Evolutionary conservation across 768 basidiomycete genomes (phyloP).

Genomic region (Naganishia kalamii): DNA sequence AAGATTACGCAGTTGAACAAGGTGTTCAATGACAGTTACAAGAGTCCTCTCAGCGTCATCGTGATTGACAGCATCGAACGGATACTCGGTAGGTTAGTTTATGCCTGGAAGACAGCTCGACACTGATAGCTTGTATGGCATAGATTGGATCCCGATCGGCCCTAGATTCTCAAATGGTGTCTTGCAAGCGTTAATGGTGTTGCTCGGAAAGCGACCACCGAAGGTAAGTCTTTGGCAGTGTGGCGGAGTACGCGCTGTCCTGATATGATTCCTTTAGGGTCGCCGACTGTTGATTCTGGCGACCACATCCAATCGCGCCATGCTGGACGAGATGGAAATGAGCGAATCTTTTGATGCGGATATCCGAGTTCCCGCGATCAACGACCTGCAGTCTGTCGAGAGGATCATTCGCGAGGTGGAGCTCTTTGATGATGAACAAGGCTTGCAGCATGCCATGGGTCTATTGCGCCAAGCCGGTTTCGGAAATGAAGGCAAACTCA

Average conservation of each 20-base stretch:
- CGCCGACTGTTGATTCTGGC: conserved; percentile 86
- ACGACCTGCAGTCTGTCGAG: conserved; percentile 64
- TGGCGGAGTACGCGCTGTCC: not conserved
- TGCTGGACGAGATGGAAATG: conserved; percentile 81
- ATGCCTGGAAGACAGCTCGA: not conserved
- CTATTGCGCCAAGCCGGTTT: conserved; percentile 73
- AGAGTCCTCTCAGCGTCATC: conserved; percentile 91
- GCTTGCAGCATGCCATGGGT: conserved; percentile 55
- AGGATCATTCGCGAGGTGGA: conserved; percentile 70
- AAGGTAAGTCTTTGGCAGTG: conserved; percentile 55
- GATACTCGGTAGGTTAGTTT: conserved; percentile 62
- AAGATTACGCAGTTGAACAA: conserved; percentile 88
- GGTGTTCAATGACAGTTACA: conserved; percentile 90
- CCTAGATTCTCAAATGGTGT: conserved; percentile 94
- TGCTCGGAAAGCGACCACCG: conserved; percentile 81
- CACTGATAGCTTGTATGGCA: not conserved
- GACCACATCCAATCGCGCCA: conserved; percentile 79
- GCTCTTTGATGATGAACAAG: conserved; percentile 58
- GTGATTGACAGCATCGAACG: conserved; percentile 93
- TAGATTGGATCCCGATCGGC: conserved; percentile 95
- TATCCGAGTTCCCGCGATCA: conserved; percentile 74
- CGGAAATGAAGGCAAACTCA: conserved; percentile 54
- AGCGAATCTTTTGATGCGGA: conserved; percentile 84
- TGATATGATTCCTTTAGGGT: conserved; percentile 53
- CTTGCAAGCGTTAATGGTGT: conserved; percentile 78